Evolutionary conservation across 805 yeast genomes (phyloP).

Genomic region (Starmerella sirachaensis): DNA sequence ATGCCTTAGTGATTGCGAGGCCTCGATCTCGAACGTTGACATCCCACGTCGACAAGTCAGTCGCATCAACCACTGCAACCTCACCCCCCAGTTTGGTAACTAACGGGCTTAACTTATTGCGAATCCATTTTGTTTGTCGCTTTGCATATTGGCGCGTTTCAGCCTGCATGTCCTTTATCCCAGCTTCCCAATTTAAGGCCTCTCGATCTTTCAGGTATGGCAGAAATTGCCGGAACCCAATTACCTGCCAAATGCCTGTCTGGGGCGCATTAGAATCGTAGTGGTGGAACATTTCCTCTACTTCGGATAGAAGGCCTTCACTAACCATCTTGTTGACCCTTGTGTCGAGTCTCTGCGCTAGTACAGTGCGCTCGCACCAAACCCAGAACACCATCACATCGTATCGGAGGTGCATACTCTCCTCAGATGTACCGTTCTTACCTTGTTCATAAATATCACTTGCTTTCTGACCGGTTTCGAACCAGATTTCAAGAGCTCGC

Average conservation of each 20-base stretch:
- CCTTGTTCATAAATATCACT: conserved; percentile 63
- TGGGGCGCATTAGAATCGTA: conserved; percentile 13
- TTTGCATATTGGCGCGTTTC: conserved; percentile 80
- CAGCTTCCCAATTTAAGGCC: conserved; percentile 5
- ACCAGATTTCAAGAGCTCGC: conserved; percentile 72
- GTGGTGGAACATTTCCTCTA: conserved; percentile 41
- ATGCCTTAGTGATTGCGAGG: conserved; percentile 33
- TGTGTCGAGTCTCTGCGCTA: conserved; percentile 54
- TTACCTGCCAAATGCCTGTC: conserved; percentile 84
- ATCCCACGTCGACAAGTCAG: conserved; percentile 55
- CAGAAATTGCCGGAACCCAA: conserved; percentile 57
- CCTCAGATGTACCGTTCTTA: conserved; percentile 37
- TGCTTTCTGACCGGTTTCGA: conserved; percentile 51
- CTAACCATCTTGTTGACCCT: conserved; percentile 78
- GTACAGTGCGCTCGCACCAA: conserved; percentile 46
- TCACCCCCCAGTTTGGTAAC: conserved; percentile 45
- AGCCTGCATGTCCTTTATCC: conserved; percentile 49
- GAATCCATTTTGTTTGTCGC: conserved; percentile 83
- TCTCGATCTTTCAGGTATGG: conserved; percentile 17
- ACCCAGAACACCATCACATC: conserved; percentile 62
- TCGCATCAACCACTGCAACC: conserved; percentile 57
- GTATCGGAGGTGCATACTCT: conserved; percentile 21
- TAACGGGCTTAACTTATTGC: conserved; percentile 53
- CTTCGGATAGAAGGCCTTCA: conserved; percentile 58
- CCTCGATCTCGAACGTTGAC: conserved; percentile 47